phyloP scores from a whole-genome alignment of 768 basidiomycete species.

The Mycena vitilis region DNA sequence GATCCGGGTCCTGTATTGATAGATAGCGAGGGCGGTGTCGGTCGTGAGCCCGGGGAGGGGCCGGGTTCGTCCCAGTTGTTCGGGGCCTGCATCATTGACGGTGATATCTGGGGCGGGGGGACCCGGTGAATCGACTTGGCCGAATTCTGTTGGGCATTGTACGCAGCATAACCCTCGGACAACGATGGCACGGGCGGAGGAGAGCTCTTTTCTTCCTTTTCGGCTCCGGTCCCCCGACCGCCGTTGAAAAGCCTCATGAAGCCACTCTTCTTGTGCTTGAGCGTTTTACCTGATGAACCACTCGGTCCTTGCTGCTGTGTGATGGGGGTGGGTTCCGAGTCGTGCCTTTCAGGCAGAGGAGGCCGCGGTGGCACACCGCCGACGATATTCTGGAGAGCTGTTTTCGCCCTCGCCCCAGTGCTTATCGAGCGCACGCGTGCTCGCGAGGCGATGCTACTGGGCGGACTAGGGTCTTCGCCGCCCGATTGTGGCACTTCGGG shows the following conservation, averaged over 20 bases:
- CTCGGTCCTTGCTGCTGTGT: slow-evolving; percentile 25
- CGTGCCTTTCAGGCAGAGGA: slow-evolving; percentile 55
- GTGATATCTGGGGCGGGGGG: slow-evolving; percentile 56
- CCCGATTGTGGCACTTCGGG: slow-evolving; percentile 46
- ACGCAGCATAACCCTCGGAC: slow-evolving; percentile 50
- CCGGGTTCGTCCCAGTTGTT: slow-evolving; percentile 32
- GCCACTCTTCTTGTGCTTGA: slow-evolving; percentile 85
- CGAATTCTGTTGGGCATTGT: slow-evolving; percentile 40
- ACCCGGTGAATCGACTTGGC: slow-evolving; percentile 51
- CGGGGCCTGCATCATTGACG: slow-evolving; percentile 45
- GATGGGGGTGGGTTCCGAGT: slow-evolving; percentile 49
- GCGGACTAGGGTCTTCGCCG: slow-evolving; percentile 41
- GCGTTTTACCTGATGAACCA: slow-evolving; percentile 50
- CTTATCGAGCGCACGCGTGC: slow-evolving; percentile 72
- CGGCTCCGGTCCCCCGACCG: slow-evolving; percentile 51
- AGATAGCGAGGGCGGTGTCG: slow-evolving; percentile 53
- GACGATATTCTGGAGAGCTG: slow-evolving; percentile 57
- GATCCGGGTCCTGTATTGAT: slow-evolving; percentile 52
- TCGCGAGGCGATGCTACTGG: slow-evolving; percentile 40
- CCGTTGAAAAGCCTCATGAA: slow-evolving; percentile 84
- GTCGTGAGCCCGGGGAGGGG: slow-evolving; percentile 44
- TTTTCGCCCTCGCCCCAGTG: slow-evolving; percentile 65
- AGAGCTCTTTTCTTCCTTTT: slow-evolving; percentile 57
- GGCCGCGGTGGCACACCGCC: slow-evolving; percentile 48
- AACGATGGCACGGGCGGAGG: slow-evolving; percentile 71